Conservation (phyloP, 192 early-diverging fungal species). For the Coemansia sp. region DNA sequence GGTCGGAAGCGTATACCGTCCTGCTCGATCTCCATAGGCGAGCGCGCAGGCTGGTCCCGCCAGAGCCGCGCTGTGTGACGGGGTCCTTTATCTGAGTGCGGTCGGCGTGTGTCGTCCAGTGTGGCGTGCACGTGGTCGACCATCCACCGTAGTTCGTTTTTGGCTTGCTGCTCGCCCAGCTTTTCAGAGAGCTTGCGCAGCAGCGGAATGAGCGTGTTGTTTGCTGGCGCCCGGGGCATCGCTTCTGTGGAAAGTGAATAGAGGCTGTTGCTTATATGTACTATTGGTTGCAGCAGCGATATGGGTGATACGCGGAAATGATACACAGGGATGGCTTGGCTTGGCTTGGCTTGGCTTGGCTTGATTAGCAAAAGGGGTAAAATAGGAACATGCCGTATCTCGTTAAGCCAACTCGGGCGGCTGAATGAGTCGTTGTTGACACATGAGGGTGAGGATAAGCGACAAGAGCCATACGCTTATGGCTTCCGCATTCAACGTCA, state of each 20-base stretch:
- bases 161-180: constrained; percentile 36
- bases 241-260: neutral
- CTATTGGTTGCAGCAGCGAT: no score
- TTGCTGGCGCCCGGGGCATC: constrained; percentile 36
- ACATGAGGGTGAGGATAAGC: no score
- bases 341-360: no score
- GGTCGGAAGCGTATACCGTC: constrained; percentile 16
- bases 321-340: no score
- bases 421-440: no score
- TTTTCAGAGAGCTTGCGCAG: constrained; percentile 23
- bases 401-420: no score
- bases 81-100: neutral
- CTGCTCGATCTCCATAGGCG: constrained; percentile 15
- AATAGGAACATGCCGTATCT: no score
- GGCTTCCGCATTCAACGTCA: no score
- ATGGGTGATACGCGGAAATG: no score
- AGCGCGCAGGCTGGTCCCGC: constrained; percentile 36
- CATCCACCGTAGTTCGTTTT: constrained; percentile 39
- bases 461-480: no score
- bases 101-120: constrained; percentile 6
- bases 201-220: constrained; percentile 39
- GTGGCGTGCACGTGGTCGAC: constrained; percentile 27
- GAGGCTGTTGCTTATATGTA: no score
- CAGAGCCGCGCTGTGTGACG: constrained; percentile 25
- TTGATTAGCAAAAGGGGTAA: no score